These are phyloP conservation scores for Saraca asoca DNA, from an alignment of 331 rosid species.

Conservation along the genomic window DNA sequence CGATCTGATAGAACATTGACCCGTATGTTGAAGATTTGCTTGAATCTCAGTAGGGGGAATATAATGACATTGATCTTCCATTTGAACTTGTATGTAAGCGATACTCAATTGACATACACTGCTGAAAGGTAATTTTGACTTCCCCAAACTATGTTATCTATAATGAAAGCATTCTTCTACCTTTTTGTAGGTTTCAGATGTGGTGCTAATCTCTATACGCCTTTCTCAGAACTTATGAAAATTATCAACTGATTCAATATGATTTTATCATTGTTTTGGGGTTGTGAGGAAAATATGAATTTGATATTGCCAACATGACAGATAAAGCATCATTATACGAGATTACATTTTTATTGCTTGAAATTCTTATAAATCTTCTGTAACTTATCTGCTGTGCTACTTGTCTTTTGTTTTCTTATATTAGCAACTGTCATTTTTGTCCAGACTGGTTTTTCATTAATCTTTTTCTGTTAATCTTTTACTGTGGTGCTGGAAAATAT, in stretches of 20 bases:
- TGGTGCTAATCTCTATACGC: constrained; percentile 19
- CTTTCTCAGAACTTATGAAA: background rate
- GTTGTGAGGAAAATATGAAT: background rate
- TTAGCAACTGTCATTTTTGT: background rate
- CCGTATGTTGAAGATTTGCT: constrained; percentile 60
- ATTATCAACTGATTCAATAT: too few relatives aligned
- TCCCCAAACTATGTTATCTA: background rate
- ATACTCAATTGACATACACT: constrained; percentile 69
- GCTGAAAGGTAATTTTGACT: constrained; percentile 73
- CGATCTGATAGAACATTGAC: constrained; percentile 56
- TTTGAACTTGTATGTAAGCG: constrained; percentile 66
- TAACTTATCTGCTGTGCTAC: background rate
- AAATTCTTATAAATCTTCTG: background rate
- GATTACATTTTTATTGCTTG: background rate
- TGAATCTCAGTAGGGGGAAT: constrained; percentile 63
- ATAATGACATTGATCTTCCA: constrained; percentile 62
- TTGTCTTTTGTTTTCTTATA: background rate
- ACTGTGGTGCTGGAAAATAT: constrained; percentile 15
- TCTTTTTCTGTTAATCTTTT: constrained; percentile 1
- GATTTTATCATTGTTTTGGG: background rate
- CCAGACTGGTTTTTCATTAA: background rate
- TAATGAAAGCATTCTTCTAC: constrained; percentile 1
- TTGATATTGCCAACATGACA: too few relatives aligned
- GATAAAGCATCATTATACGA: too few relatives aligned
- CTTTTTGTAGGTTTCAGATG: constrained; percentile 21